Conservation (phyloP, 257 asterid genomes). For the Fraxinus americana region DNA sequence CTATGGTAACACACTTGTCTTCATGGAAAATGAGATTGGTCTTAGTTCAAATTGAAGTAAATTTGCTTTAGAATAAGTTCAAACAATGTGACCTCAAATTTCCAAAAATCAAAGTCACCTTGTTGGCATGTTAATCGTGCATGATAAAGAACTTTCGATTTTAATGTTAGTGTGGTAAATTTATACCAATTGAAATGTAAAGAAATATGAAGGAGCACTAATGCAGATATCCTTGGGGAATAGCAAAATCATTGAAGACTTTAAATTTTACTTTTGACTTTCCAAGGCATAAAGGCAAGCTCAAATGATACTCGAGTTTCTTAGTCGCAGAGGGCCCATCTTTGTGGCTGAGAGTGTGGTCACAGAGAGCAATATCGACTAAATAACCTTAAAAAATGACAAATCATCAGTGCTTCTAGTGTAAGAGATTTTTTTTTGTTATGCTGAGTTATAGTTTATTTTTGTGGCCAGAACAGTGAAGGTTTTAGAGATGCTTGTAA, state of each 20-base stretch:
- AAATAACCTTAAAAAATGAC: neutral
- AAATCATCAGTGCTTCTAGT: neutral
- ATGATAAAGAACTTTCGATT: too few relatives aligned
- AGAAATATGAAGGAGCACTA: neutral
- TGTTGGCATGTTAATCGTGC: neutral
- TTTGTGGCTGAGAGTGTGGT: neutral
- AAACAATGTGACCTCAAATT: neutral
- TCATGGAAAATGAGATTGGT: neutral
- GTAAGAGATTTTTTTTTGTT: neutral
- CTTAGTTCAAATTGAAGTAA: neutral
- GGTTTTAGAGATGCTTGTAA: too few relatives aligned
- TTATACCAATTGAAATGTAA: neutral
- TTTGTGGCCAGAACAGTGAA: too few relatives aligned
- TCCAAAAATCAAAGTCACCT: neutral
- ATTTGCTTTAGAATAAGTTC: neutral
- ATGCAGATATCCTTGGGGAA: neutral
- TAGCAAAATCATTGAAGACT: neutral
- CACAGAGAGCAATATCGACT: neutral
- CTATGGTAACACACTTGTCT: neutral
- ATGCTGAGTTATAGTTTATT: neutral
- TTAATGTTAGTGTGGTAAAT: too few relatives aligned
- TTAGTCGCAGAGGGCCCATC: neutral
- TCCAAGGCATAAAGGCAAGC: neutral
- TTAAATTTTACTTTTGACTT: neutral
- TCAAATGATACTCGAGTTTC: neutral